These are phyloP conservation scores for Penicillium cataractarum DNA, from an alignment of 495 filamentous ascomycete genomes.

Conservation along the genomic window DNA sequence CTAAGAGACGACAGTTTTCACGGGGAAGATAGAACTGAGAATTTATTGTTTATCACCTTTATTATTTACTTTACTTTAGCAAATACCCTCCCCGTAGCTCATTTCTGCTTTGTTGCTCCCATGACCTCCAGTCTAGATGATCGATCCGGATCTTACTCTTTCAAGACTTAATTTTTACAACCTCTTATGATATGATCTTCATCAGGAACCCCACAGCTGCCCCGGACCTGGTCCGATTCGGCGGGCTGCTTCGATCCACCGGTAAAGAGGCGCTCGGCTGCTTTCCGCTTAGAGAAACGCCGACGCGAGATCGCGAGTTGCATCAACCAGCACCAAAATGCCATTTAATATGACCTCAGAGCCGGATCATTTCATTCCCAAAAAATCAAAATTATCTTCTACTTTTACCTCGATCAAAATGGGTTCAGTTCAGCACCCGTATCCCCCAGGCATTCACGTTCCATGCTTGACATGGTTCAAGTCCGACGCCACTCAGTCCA, in stretches of 20 bases:
- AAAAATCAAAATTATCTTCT: neutral
- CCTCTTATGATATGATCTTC: too few relatives aligned
- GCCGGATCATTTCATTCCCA: neutral
- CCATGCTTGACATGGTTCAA: slow-evolving; percentile 42
- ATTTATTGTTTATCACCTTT: too few relatives aligned
- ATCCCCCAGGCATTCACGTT: slow-evolving; percentile 39
- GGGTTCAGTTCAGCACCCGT: slow-evolving; percentile 20
- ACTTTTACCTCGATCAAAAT: slow-evolving; percentile 7
- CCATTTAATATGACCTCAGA: neutral
- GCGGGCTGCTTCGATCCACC: neutral
- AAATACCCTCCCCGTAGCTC: too few relatives aligned
- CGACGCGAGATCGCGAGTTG: too few relatives aligned
- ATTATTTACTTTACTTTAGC: too few relatives aligned
- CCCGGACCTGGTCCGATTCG: neutral
- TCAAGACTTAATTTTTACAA: too few relatives aligned
- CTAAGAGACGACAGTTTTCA: too few relatives aligned
- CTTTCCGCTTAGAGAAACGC: slow-evolving; percentile 10
- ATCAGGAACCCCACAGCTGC: neutral
- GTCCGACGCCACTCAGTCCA: slow-evolving; percentile 31
- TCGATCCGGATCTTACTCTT: too few relatives aligned
- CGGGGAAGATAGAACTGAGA: too few relatives aligned
- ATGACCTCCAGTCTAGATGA: too few relatives aligned
- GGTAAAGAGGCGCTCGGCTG: slow-evolving; percentile 5
- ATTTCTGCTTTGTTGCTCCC: too few relatives aligned
- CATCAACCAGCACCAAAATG: too few relatives aligned